A percentile compares a stretch with the other conserved stretches of the same genome.
phyloP scores from a whole-genome alignment of 805 yeast species.

The Wickerhamomyces hampshirensis region DNA sequence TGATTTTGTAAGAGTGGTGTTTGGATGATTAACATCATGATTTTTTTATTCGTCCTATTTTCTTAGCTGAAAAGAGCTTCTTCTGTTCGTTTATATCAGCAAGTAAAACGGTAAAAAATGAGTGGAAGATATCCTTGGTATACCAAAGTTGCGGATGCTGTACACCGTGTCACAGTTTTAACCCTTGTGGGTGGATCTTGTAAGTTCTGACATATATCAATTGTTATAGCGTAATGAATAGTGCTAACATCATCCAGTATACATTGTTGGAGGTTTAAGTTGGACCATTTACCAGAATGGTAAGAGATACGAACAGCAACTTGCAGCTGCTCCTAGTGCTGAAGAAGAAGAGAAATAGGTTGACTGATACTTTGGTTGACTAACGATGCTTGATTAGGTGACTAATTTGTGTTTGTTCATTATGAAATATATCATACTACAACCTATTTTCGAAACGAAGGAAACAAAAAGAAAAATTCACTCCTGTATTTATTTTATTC shows the following conservation, averaged over 20 bases:
- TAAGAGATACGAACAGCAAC: conserved; percentile 40
- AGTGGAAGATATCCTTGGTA: conserved; percentile 64
- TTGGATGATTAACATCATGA: too few species aligned
- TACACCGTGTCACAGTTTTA: conserved; percentile 67
- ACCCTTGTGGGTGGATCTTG: conserved; percentile 54
- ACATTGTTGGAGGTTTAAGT: conserved; percentile 47
- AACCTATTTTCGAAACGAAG: too few species aligned
- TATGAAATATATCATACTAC: too few species aligned
- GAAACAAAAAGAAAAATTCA: too few species aligned
- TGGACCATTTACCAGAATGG: conserved; percentile 51
- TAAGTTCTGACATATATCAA: too few species aligned
- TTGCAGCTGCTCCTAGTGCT: conserved; percentile 6
- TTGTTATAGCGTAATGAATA: background rate
- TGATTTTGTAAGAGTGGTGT: too few species aligned
- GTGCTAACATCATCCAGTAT: conserved; percentile 26
- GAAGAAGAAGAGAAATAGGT: background rate
- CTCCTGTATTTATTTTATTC: conserved; percentile 1
- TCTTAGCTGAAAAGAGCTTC: background rate
- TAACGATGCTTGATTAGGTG: too few species aligned
- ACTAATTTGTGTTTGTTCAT: too few species aligned
- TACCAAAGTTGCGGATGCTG: conserved; percentile 64
- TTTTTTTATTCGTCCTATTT: too few species aligned
- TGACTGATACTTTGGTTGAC: too few species aligned
- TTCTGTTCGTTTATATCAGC: background rate
- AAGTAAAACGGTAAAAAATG: too few species aligned